These are phyloP conservation scores for Acanthamoeba royreba DNA, from an alignment of 208 protist genomes.

Conservation along the genomic window DNA sequence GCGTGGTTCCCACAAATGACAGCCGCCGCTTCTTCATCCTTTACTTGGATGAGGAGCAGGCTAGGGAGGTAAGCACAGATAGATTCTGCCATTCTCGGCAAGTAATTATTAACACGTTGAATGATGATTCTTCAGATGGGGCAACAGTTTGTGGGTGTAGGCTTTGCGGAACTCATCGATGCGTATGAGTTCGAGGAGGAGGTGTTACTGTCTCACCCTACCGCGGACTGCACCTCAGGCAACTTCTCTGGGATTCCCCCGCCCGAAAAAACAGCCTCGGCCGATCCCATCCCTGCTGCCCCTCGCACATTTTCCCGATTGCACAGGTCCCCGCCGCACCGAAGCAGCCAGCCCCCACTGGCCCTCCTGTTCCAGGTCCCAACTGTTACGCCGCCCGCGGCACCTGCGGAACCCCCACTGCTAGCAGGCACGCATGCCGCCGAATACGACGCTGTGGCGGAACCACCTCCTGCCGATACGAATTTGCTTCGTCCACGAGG, in stretches of 20 bases:
- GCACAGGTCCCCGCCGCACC: too few relatives aligned
- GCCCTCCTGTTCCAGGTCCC: too few relatives aligned
- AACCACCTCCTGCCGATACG: not conserved
- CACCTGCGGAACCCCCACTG: too few relatives aligned
- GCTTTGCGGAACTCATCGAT: conserved; percentile 24
- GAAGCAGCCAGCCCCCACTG: too few relatives aligned
- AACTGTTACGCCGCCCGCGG: too few relatives aligned
- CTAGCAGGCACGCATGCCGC: too few relatives aligned
- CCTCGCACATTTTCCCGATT: too few relatives aligned
- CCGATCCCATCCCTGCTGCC: not conserved
- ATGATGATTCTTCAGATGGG: not conserved
- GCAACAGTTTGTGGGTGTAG: not conserved
- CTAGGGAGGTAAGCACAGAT: not conserved
- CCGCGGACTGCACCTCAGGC: too few relatives aligned
- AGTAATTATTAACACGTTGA: not conserved
- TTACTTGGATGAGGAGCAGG: not conserved
- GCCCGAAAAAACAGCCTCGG: not conserved
- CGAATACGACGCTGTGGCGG: not conserved
- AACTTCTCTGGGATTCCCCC: too few relatives aligned
- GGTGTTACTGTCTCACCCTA: too few relatives aligned
- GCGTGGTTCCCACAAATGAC: not conserved
- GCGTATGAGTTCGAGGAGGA: conserved; percentile 28
- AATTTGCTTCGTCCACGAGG: not conserved
- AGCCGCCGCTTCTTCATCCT: conserved; percentile 27
- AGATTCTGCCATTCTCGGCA: not conserved